Evolutionary conservation across 208 protist species (phyloP).

Genomic region (Trichomonas vaginalis): DNA sequence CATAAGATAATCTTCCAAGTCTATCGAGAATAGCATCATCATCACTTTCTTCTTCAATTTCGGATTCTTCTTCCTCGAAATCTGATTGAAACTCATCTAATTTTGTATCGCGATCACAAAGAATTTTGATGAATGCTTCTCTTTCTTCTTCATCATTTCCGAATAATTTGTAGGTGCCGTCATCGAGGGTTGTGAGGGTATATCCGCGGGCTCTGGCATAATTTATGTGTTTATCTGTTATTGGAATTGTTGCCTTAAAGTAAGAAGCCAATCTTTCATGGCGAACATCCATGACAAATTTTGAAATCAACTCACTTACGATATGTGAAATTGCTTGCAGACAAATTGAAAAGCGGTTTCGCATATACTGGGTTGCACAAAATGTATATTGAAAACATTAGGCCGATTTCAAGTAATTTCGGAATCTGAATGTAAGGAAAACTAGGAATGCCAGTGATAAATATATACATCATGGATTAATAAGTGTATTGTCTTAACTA

Average conservation of each 20-base stretch:
- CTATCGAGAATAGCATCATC: not conserved
- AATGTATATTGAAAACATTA: no score
- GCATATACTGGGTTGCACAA: no score
- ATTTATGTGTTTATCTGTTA: not conserved
- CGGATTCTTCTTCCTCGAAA: not conserved
- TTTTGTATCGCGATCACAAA: not conserved
- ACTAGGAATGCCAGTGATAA: no score
- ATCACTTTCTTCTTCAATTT: not conserved
- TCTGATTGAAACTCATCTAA: not conserved
- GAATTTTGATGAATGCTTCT: not conserved
- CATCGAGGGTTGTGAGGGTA: not conserved
- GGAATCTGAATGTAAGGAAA: no score
- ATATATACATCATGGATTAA: no score
- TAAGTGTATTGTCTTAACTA: no score
- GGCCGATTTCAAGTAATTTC: no score
- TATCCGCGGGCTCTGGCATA: not conserved
- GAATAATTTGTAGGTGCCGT: not conserved
- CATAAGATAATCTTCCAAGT: not conserved
- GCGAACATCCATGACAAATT: not conserved
- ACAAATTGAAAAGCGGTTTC: no score
- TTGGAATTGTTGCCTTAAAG: not conserved
- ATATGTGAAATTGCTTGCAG: no score
- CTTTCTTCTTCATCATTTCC: not conserved
- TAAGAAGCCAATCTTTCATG: not conserved
- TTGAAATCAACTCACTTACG: no score